These are phyloP conservation scores for Ganoderma multipileum DNA, from an alignment of 1,284 basidiomycete genomes.

Conservation along the genomic window DNA sequence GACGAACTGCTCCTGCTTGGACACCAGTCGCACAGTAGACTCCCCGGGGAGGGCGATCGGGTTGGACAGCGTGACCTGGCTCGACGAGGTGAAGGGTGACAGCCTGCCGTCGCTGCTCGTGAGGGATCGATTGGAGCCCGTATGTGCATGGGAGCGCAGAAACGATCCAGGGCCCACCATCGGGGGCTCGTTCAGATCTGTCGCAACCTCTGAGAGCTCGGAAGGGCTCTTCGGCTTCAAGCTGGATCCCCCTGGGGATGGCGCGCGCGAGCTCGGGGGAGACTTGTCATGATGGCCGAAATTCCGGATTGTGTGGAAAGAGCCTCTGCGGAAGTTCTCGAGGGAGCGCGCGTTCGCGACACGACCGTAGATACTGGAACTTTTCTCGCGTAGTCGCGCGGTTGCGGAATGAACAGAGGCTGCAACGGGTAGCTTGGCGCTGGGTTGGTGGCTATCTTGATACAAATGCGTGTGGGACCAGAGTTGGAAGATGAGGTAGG, in stretches of 20 bases:
- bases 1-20: slow-evolving; percentile 31
- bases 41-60: slow-evolving; percentile 26
- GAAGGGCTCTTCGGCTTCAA: slow-evolving; percentile 20
- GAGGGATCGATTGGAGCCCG: not conserved
- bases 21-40: slow-evolving; percentile 42
- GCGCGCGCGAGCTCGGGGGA: not conserved
- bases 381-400: slow-evolving; percentile 34
- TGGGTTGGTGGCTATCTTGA: slow-evolving; percentile 57
- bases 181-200: slow-evolving; percentile 12
- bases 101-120: not conserved
- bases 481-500: slow-evolving; percentile 87
- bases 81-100: not conserved
- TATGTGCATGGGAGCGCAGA: slow-evolving; percentile 7
- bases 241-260: not conserved
- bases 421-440: slow-evolving; percentile 36
- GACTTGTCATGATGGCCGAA: slow-evolving; percentile 5
- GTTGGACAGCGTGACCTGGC: slow-evolving; percentile 3
- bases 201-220: slow-evolving; percentile 29
- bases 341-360: slow-evolving; percentile 26
- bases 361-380: slow-evolving; percentile 29
- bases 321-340: slow-evolving; percentile 16
- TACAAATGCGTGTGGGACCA: slow-evolving; percentile 89
- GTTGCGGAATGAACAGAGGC: slow-evolving; percentile 40
- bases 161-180: slow-evolving; percentile 15
- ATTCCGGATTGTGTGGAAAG: slow-evolving; percentile 12